A percentile compares a stretch with the other conserved stretches of the same genome.
phyloP scores from a whole-genome alignment of 345 rosid genomes.

The Bruguiera sexangula region DNA sequence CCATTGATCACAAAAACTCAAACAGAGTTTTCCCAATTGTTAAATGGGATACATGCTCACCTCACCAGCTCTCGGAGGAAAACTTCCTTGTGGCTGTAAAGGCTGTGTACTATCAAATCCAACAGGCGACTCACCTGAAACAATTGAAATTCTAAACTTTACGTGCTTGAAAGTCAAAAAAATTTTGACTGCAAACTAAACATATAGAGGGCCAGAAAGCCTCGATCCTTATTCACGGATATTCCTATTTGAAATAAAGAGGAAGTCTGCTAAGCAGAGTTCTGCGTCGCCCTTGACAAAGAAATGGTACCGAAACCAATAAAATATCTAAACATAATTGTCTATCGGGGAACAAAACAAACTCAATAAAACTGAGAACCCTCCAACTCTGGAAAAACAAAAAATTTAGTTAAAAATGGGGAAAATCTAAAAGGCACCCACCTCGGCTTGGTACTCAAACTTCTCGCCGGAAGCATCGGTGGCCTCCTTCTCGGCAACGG shows the following conservation, averaged over 20 bases:
- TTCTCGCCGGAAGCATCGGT: slow-evolving; percentile 76
- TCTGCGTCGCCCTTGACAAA: background rate
- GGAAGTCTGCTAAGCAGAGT: too few species aligned
- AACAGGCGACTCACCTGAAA: slow-evolving; percentile 78
- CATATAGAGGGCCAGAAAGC: background rate
- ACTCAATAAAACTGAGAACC: too few species aligned
- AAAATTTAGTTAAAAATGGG: background rate
- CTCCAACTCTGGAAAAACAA: background rate
- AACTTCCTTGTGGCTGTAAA: slow-evolving; percentile 77
- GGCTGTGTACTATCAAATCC: slow-evolving; percentile 82
- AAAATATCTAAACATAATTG: background rate
- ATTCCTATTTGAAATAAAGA: too few species aligned
- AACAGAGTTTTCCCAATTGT: too few species aligned
- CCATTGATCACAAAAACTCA: too few species aligned
- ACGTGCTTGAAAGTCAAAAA: background rate
- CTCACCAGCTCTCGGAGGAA: slow-evolving; percentile 95
- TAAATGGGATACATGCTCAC: slow-evolving; percentile 32
- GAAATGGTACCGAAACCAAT: background rate
- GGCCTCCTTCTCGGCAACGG: slow-evolving; percentile 86
- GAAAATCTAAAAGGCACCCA: slow-evolving; percentile 27
- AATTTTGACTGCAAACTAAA: background rate
- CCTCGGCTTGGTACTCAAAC: slow-evolving; percentile 99
- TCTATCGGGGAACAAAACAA: background rate
- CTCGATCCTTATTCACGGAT: background rate
- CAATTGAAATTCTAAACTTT: slow-evolving; percentile 13